Conservation (phyloP, 495 filamentous ascomycete genomes). For the Penicillium riverlandense region DNA sequence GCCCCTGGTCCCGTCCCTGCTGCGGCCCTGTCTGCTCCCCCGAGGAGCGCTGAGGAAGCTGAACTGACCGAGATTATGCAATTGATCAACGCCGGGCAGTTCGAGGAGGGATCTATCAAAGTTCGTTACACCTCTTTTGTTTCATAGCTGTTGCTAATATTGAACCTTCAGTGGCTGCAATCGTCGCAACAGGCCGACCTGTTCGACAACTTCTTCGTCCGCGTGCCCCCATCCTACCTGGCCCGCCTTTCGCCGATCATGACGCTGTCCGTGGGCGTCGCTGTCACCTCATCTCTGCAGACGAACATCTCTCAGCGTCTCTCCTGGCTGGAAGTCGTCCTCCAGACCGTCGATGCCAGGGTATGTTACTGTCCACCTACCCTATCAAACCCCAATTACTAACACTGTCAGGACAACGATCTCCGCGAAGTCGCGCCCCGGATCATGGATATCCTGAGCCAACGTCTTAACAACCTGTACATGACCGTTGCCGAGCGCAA, state of each 20-base stretch:
- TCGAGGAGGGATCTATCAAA: constrained; percentile 63
- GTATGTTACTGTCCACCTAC: constrained; percentile 23
- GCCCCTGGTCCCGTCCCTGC: constrained; percentile 4
- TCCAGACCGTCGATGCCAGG: constrained; percentile 45
- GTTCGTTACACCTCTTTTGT: constrained; percentile 28
- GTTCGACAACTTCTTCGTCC: constrained; percentile 74
- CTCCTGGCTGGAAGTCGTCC: constrained; percentile 67
- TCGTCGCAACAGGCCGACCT: constrained; percentile 64
- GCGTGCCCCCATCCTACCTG: constrained; percentile 65
- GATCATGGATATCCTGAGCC: constrained; percentile 66
- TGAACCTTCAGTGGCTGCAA: constrained; percentile 70
- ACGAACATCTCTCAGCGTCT: constrained; percentile 61
- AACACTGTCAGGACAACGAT: constrained; percentile 55
- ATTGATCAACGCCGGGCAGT: constrained; percentile 56
- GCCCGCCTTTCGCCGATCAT: constrained; percentile 63
- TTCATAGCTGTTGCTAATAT: constrained; percentile 3
- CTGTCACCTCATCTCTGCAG: constrained; percentile 64
- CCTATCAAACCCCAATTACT: not conserved
- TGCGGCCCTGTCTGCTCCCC: constrained; percentile 24
- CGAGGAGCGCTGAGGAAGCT: constrained; percentile 53
- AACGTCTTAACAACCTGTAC: constrained; percentile 65
- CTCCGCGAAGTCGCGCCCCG: constrained; percentile 55
- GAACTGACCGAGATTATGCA: constrained; percentile 58
- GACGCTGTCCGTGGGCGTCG: constrained; percentile 74
- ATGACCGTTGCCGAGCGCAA: constrained; percentile 55